These are phyloP conservation scores for Potentilla sterilis DNA, from an alignment of 306 rosid genomes.

Conservation along the genomic window DNA sequence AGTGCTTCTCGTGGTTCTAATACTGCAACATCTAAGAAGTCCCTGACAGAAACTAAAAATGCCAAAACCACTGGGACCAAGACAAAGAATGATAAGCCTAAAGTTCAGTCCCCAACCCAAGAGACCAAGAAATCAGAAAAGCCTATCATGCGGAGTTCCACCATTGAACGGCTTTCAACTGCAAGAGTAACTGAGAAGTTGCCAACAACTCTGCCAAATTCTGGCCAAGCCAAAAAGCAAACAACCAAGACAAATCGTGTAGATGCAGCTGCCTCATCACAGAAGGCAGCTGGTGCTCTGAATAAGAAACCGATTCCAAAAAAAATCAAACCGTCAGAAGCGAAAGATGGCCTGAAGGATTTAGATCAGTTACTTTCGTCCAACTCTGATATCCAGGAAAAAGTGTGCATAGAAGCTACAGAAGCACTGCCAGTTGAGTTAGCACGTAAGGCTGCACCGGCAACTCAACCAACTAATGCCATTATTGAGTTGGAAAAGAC, in stretches of 20 bases:
- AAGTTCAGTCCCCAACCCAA: conserved; percentile 41
- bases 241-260: conserved; percentile 41
- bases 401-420: conserved; percentile 33
- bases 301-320: conserved; percentile 55
- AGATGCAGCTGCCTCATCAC: conserved; percentile 27
- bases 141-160: conserved; percentile 69
- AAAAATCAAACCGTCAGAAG: conserved; percentile 52
- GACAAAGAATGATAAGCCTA: conserved; percentile 49
- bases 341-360: conserved; percentile 34
- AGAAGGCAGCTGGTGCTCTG: conserved; percentile 39
- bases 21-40: conserved; percentile 38
- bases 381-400: conserved; percentile 34
- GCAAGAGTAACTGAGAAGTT: conserved; percentile 53
- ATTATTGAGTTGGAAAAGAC: conserved; percentile 33
- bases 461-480: conserved; percentile 34
- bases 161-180: conserved; percentile 79
- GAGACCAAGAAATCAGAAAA: conserved; percentile 54
- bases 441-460: conserved; percentile 11
- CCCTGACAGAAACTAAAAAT: conserved; percentile 37
- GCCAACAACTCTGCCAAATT: conserved; percentile 35
- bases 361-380: conserved; percentile 37
- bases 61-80: conserved; percentile 23
- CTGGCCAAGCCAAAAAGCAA: conserved; percentile 53
- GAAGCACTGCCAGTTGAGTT: conserved; percentile 37
- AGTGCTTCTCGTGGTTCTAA: conserved; percentile 40